phyloP scores from a whole-genome alignment of 75 land plant species.

The Cryptomeria japonica region DNA sequence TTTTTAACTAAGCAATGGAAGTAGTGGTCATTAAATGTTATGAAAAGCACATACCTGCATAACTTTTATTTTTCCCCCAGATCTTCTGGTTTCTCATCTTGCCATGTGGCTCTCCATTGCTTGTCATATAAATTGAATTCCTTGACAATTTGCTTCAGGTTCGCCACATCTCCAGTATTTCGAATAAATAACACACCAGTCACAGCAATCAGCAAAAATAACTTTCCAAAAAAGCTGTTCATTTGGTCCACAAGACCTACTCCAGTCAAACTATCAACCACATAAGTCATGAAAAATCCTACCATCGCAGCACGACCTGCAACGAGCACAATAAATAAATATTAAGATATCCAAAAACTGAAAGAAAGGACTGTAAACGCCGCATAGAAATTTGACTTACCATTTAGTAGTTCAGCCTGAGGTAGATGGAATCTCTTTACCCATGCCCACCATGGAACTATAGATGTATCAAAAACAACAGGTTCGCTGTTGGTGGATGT shows the following conservation, averaged over 20 bases:
- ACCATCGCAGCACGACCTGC: slow-evolving; percentile 99
- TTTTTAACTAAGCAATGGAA: not conserved
- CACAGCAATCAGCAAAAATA: slow-evolving; percentile 75
- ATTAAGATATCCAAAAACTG: not conserved
- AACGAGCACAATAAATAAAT: not conserved
- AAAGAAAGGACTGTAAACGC: not conserved
- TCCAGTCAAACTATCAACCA: slow-evolving; percentile 89
- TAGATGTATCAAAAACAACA: slow-evolving; percentile 81
- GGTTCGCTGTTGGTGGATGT: slow-evolving; percentile 82
- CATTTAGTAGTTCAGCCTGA: slow-evolving; percentile 93
- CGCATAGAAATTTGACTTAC: slow-evolving; percentile 30
- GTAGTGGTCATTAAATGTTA: not conserved
- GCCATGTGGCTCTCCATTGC: slow-evolving; percentile 99
- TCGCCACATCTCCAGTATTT: slow-evolving; percentile 86
- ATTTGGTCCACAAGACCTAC: slow-evolving; percentile 92
- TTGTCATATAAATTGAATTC: slow-evolving; percentile 95
- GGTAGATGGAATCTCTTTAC: slow-evolving; percentile 91
- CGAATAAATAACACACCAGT: slow-evolving; percentile 76
- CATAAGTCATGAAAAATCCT: slow-evolving; percentile 91
- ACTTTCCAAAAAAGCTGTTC: slow-evolving; percentile 91
- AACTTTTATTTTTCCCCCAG: slow-evolving; percentile 18
- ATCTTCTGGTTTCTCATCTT: slow-evolving; percentile 51
- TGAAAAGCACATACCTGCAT: not conserved
- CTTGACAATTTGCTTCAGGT: slow-evolving; percentile 56
- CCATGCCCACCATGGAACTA: slow-evolving; percentile 99